Conservation (phyloP, 31 red algal genomes). For the Odonthalia washingtoniensis region DNA sequence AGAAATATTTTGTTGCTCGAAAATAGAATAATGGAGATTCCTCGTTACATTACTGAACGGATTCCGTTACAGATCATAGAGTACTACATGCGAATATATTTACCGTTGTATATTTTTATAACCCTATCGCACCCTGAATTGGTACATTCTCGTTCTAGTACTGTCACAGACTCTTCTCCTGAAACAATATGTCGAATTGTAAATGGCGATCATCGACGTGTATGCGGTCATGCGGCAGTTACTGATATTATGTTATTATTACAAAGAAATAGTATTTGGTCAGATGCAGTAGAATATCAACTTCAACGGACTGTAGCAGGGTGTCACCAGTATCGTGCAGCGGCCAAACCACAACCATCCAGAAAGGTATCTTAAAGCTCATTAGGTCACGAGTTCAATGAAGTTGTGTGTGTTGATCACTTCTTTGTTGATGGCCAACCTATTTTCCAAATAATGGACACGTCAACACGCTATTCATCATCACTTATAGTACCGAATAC, state of each 20-base stretch:
- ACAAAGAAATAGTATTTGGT: not conserved
- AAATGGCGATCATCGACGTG: not conserved
- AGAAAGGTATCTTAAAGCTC: conserved; percentile 11
- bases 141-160: not conserved
- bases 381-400: conserved; percentile 23
- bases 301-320: not conserved
- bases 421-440: conserved; percentile 1
- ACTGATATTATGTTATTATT: not conserved
- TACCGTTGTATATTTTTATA: not conserved
- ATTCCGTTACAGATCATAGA: not conserved
- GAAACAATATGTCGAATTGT: not conserved
- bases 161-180: not conserved
- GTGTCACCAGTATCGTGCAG: not conserved
- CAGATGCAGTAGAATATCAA: not conserved
- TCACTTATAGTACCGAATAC: not conserved
- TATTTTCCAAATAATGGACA: conserved; percentile 33
- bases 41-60: not conserved
- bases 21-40: not conserved
- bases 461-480: conserved; percentile 24
- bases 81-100: not conserved
- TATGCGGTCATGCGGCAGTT: not conserved
- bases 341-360: not conserved
- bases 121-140: not conserved
- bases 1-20: not conserved
- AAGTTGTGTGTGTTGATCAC: conserved; percentile 30